Evolutionary conservation across 1,284 basidiomycete species (phyloP).

Genomic region (Cryptococcus sp.): DNA sequence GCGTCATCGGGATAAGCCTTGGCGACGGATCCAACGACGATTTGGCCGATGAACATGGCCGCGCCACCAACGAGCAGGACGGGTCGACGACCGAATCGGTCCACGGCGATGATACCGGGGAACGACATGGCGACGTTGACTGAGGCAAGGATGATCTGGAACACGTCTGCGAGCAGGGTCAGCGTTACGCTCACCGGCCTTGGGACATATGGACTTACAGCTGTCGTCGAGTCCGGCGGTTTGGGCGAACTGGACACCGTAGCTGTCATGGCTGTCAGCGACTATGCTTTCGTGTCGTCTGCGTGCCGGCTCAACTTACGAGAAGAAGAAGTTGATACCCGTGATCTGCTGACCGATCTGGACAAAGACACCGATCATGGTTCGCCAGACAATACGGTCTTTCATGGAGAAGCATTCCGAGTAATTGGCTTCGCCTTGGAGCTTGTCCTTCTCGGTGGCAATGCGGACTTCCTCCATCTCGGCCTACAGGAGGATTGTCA

Average conservation of each 20-base stretch:
- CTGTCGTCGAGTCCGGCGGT: conserved; percentile 51
- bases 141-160: conserved; percentile 55
- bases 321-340: conserved; percentile 51
- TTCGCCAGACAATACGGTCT: conserved; percentile 53
- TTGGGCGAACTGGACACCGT: conserved; percentile 51
- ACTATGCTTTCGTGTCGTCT: neutral
- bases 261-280: conserved; percentile 9
- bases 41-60: conserved; percentile 55
- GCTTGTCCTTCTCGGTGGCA: conserved; percentile 45
- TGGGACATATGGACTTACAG: conserved; percentile 23
- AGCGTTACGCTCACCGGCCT: neutral
- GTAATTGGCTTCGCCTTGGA: conserved; percentile 46
- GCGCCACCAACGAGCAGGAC: conserved; percentile 55
- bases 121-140: conserved; percentile 53
- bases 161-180: conserved; percentile 37
- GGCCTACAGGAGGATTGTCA: conserved; percentile 10
- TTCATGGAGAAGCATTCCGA: conserved; percentile 52
- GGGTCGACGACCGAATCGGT: conserved; percentile 55
- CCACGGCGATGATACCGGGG: conserved; percentile 52
- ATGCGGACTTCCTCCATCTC: conserved; percentile 52
- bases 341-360: conserved; percentile 54
- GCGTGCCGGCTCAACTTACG: neutral
- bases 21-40: conserved; percentile 54
- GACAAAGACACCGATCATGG: conserved; percentile 49
- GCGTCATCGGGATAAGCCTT: conserved; percentile 36